Evolutionary conservation across 768 basidiomycete species (phyloP).

Genomic region (Boletus subparvulus): DNA sequence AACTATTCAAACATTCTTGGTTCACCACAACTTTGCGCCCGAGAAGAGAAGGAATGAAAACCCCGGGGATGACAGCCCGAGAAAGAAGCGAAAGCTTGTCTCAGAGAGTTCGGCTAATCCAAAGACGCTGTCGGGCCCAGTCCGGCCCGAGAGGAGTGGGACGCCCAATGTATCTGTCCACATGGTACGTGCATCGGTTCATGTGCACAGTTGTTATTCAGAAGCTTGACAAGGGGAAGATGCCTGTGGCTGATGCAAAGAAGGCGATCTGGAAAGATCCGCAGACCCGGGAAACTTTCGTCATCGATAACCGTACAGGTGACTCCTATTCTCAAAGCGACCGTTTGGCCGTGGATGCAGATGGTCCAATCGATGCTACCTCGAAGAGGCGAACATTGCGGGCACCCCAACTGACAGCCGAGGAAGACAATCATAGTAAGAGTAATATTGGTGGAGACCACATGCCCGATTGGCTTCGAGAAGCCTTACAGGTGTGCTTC

Average conservation of each 20-base stretch:
- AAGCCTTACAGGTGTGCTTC: slow-evolving; percentile 53
- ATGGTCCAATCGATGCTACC: slow-evolving; percentile 7
- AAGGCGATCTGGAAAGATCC: slow-evolving; percentile 58
- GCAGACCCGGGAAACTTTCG: slow-evolving; percentile 53
- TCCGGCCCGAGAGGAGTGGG: slow-evolving; percentile 10
- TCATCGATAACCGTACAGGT: slow-evolving; percentile 68
- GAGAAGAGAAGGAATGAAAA: slow-evolving; percentile 11
- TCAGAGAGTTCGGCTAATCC: slow-evolving; percentile 15
- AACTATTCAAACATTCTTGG: slow-evolving; percentile 61
- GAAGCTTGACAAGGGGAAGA: slow-evolving; percentile 13
- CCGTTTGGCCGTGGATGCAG: slow-evolving; percentile 6
- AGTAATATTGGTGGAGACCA: slow-evolving; percentile 14
- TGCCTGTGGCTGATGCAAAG: slow-evolving; percentile 32
- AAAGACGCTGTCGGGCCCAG: slow-evolving; percentile 1
- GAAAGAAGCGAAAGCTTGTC: slow-evolving; percentile 51
- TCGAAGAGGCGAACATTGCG: slow-evolving; percentile 17
- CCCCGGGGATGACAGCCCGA: slow-evolving; percentile 34
- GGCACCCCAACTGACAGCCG: slow-evolving; percentile 3
- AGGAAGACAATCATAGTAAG: not conserved
- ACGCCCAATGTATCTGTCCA: slow-evolving; percentile 9
- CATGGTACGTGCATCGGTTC: slow-evolving; percentile 20
- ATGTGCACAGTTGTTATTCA: slow-evolving; percentile 7
- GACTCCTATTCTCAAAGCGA: slow-evolving; percentile 50
- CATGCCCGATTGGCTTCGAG: slow-evolving; percentile 63
- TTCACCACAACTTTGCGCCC: slow-evolving; percentile 57